Evolutionary conservation across 768 basidiomycete genomes (phyloP).

Genomic region (Auriscalpium vulgare): DNA sequence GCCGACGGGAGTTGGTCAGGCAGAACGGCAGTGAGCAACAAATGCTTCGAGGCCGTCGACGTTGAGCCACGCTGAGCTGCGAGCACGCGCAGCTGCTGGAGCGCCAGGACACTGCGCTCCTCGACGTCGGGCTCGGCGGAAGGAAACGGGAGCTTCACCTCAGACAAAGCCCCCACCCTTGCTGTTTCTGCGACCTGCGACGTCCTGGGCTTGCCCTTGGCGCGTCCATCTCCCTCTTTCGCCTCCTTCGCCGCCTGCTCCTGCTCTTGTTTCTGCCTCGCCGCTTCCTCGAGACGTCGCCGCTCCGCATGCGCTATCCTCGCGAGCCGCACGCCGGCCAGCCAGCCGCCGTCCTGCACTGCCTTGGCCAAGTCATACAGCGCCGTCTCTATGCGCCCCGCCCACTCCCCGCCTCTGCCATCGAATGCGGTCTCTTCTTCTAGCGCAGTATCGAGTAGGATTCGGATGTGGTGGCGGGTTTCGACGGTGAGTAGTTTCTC

Average conservation of each 20-base stretch:
- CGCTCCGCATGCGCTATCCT: constrained; percentile 1
- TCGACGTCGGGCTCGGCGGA: neutral
- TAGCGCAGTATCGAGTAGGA: constrained; percentile 1
- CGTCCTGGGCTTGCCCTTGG: neutral
- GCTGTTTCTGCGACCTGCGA: neutral
- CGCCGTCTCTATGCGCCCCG: constrained; percentile 2
- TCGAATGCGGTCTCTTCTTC: constrained; percentile 9
- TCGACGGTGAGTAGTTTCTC: constrained; percentile 5
- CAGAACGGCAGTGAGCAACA: constrained; percentile 39
- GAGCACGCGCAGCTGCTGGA: constrained; percentile 20
- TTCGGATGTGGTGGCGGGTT: constrained; percentile 3
- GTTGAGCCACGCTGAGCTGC: constrained; percentile 20
- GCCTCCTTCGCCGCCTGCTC: constrained; percentile 5
- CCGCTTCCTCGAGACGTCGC: neutral
- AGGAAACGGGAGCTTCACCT: neutral
- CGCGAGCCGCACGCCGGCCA: constrained; percentile 6
- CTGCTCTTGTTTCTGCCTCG: constrained; percentile 2
- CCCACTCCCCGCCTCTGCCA: constrained; percentile 7
- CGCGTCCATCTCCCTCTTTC: constrained; percentile 6
- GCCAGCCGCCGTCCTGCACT: constrained; percentile 4
- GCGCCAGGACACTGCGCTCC: constrained; percentile 11
- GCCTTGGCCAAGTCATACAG: constrained; percentile 6
- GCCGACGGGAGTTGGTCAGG: constrained; percentile 25
- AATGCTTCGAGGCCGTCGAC: constrained; percentile 33
- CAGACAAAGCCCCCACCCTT: neutral